Evolutionary conservation across 2,329 filamentous ascomycete genomes (phyloP).

Genomic region (Claviceps pazoutovae): DNA sequence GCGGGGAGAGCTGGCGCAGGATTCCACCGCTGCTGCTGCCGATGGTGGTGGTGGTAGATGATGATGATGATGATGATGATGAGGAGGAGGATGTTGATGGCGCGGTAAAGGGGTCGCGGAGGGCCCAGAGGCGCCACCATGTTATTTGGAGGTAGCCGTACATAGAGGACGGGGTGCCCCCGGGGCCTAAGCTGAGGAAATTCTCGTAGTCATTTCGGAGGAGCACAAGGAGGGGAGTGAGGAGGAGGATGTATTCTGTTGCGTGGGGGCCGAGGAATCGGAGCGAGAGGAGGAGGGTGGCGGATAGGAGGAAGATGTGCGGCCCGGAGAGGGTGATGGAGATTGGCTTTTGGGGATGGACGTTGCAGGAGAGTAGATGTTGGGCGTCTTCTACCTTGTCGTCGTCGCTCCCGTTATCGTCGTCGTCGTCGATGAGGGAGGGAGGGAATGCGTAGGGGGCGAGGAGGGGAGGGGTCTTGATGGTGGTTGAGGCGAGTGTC

Average conservation of each 20-base stretch:
- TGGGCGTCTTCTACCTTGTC: neutral
- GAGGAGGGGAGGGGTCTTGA: neutral
- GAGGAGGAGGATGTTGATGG: slow-evolving; percentile 33
- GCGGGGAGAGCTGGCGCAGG: slow-evolving; percentile 22
- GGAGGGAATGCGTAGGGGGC: neutral
- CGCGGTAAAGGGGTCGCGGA: slow-evolving; percentile 55
- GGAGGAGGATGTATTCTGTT: slow-evolving; percentile 34
- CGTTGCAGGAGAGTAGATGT: slow-evolving; percentile 5
- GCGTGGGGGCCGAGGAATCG: slow-evolving; percentile 34
- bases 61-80: too few relatives aligned
- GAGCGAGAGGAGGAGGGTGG: slow-evolving; percentile 35
- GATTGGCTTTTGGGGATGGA: slow-evolving; percentile 33
- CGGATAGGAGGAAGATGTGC: slow-evolving; percentile 30
- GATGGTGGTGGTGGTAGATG: too few relatives aligned
- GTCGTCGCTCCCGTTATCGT: neutral
- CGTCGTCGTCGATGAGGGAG: neutral
- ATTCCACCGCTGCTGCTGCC: slow-evolving; percentile 30
- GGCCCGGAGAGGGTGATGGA: slow-evolving; percentile 38
- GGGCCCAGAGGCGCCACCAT: slow-evolving; percentile 55
- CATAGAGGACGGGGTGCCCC: slow-evolving; percentile 64
- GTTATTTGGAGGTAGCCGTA: slow-evolving; percentile 61
- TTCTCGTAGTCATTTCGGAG: slow-evolving; percentile 60
- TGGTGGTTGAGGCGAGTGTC: slow-evolving; percentile 1
- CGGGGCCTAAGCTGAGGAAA: slow-evolving; percentile 65
- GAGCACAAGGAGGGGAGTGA: slow-evolving; percentile 34